Evolutionary conservation across 108 stramenopile genomes (phyloP).

Genomic region (Epithemia pelagica): DNA sequence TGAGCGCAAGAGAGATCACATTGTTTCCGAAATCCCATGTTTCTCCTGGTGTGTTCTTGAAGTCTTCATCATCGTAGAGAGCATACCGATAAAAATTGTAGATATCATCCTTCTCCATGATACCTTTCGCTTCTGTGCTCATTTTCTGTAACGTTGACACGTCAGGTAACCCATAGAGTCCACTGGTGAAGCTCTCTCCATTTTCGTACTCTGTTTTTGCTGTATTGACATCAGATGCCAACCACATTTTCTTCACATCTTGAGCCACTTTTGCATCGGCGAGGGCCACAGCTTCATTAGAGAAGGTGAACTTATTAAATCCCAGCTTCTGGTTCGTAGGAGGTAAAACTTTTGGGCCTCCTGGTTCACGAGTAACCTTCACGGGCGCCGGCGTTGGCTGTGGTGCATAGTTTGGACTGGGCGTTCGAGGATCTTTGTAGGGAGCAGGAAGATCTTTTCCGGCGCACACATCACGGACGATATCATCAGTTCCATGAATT

Average conservation of each 20-base stretch:
- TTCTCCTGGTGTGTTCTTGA: constrained; percentile 11
- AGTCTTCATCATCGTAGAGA: constrained; percentile 50
- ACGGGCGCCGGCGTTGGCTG: background rate
- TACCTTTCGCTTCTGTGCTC: constrained; percentile 14
- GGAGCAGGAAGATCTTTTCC: background rate
- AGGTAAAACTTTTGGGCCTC: background rate
- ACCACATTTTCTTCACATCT: constrained; percentile 42
- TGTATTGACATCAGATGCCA: constrained; percentile 14
- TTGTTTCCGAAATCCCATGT: constrained; percentile 55
- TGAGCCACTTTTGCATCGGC: constrained; percentile 24
- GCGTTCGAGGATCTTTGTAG: background rate
- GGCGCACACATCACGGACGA: background rate
- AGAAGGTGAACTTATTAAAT: constrained; percentile 35
- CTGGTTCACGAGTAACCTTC: constrained; percentile 2
- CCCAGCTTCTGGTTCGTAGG: constrained; percentile 9
- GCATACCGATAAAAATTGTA: constrained; percentile 68
- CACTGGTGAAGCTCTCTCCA: constrained; percentile 29
- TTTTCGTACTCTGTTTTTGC: constrained; percentile 37
- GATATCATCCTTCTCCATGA: constrained; percentile 47
- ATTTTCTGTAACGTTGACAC: constrained; percentile 26
- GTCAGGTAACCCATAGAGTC: constrained; percentile 18
- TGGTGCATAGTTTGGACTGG: constrained; percentile 1
- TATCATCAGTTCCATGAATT: background rate
- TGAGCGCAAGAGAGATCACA: constrained; percentile 48
- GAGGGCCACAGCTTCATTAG: constrained; percentile 9